Conservation (phyloP, 371 early-diverging fungal genomes). For the Circinella minor region DNA sequence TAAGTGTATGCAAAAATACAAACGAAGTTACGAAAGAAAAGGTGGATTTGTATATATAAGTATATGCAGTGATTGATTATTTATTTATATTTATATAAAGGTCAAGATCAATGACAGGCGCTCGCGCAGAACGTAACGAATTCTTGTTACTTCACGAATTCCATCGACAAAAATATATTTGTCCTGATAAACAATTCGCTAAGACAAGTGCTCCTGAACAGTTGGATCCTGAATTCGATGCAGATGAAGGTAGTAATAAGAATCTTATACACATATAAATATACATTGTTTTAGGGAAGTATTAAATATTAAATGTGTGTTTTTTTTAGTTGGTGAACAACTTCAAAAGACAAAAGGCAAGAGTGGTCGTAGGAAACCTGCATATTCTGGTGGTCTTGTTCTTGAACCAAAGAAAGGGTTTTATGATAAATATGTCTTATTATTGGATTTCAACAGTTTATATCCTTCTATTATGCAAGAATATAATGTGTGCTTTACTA, state of each 20-base stretch:
- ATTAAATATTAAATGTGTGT: neutral
- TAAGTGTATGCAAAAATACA: constrained; percentile 18
- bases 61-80: neutral
- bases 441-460: constrained; percentile 99
- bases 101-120: constrained; percentile 88
- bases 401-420: constrained; percentile 98
- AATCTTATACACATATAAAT: too few species aligned
- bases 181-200: constrained; percentile 80
- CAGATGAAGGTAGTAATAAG: constrained; percentile 41
- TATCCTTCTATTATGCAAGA: constrained; percentile 99
- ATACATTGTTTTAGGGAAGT: neutral
- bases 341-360: constrained; percentile 42
- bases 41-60: too few species aligned
- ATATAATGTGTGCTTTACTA: constrained; percentile 99
- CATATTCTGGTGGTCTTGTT: constrained; percentile 98
- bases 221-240: constrained; percentile 53
- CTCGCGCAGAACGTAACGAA: constrained; percentile 99
- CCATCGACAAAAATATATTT: constrained; percentile 86
- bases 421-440: constrained; percentile 95
- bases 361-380: constrained; percentile 78
- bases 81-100: constrained; percentile 22
- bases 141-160: constrained; percentile 98
- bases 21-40: constrained; percentile 17
- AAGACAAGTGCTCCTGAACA: constrained; percentile 28
- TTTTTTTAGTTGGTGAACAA: constrained; percentile 35